Base-by-base conservation (phyloP, 75 land plant genomes). In the Chamaecyparis obtusa region DNA sequence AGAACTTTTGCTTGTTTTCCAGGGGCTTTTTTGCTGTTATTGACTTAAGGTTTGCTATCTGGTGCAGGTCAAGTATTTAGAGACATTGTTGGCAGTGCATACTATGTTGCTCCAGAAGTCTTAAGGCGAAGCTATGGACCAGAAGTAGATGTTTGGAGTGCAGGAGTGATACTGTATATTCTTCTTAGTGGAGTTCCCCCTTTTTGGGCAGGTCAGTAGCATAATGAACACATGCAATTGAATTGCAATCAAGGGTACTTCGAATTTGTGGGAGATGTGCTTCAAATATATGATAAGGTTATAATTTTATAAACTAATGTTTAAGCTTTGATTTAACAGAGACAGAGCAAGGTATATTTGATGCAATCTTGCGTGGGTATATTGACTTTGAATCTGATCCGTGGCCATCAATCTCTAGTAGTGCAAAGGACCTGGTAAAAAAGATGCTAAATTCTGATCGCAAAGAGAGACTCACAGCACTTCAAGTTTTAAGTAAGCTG, bases 311-410 rank as follows among this genome's bases (percentile, higher is more conserved):
- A 41, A 36, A 9, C 16, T 74, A 74, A 74, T 74, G 16, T 3
- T 33, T 33, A 74, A 74, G 16, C 76, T 6, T 33, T 41, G 41
- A 57, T 55, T 82, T 32, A 19, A 84, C 93, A 93, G 99, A 97
- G 79, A 89, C 96, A 8, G 99, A 97, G 83, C 91, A 92, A 76
- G 97, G 96, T 16, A 97, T 97, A 77, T 97, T 97, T 94, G 94
- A 96, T 89, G 92, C 98, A 36, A 95, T 97, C 41, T 80, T 97
- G 76, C 46, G 89, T 54, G 96, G 94, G 19, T 89, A 92, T 56
- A 86, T 97, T 30, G 97, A 97, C 86, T 96, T 97, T 86, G 87
- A 91, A 30, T 89, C 93, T 78, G 95, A 96, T 85, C 99, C 99
- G 83, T 97, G 99, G 99, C 99, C 99, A 21, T 84, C 89, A 14